These are phyloP conservation scores for Aspergillus phoenicis DNA, from an alignment of 2,329 filamentous ascomycete genomes.

Conservation along the genomic window DNA sequence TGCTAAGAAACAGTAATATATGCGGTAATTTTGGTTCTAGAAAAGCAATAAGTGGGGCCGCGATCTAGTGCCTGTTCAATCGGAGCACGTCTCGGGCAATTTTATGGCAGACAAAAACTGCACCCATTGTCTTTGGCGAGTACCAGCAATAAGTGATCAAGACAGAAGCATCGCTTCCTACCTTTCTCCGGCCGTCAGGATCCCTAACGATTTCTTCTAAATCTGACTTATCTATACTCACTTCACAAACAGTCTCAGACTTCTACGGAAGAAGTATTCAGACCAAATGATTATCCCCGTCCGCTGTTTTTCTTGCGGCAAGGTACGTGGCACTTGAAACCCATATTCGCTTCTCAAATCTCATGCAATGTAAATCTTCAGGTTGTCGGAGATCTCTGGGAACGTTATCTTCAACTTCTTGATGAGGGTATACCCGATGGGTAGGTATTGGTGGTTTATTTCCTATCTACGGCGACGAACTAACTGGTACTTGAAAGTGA, in stretches of 20 bases:
- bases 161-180: not conserved
- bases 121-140: not conserved
- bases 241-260: no score
- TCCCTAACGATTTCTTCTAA: not conserved
- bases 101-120: not conserved
- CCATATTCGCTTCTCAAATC: constrained; percentile 8
- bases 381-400: constrained; percentile 98
- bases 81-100: not conserved
- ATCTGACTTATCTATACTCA: not conserved
- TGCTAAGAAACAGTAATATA: not conserved
- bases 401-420: constrained; percentile 87
- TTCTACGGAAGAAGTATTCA: not conserved
- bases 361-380: constrained; percentile 42
- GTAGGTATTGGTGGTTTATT: constrained; percentile 51
- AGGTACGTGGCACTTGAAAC: constrained; percentile 61
- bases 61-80: not conserved
- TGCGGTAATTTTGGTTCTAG: not conserved
- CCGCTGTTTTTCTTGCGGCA: constrained; percentile 98
- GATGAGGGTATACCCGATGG: constrained; percentile 75
- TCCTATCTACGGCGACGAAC: not conserved
- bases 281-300: constrained; percentile 91
- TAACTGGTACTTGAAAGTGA: constrained; percentile 60
- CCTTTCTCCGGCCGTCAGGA: not conserved
- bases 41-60: not conserved
- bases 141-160: not conserved